phyloP scores from a whole-genome alignment of 495 filamentous ascomycete species.

The Mytilinidion resinicola region DNA sequence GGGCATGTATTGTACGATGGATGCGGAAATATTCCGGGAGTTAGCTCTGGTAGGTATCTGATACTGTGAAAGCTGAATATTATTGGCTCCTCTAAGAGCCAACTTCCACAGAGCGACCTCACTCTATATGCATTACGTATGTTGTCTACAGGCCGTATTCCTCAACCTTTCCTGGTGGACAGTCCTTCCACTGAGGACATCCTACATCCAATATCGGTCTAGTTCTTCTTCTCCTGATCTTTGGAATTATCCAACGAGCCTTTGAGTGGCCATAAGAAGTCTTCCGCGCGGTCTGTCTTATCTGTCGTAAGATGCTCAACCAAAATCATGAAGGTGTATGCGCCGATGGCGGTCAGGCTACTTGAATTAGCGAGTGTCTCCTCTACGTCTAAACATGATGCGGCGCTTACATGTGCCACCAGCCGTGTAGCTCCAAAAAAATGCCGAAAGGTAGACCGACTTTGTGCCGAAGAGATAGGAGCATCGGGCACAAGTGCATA shows the following conservation, averaged over 20 bases:
- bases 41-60: no score
- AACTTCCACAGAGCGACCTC: no score
- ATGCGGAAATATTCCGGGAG: no score
- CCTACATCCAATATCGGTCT: background rate
- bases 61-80: no score
- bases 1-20: no score
- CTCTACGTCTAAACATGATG: no score
- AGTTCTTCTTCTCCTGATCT: slow-evolving; percentile 1
- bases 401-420: slow-evolving; percentile 30
- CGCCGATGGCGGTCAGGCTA: slow-evolving; percentile 47
- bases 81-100: no score
- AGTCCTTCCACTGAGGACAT: no score
- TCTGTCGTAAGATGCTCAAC: slow-evolving; percentile 29
- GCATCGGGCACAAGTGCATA: slow-evolving; percentile 36
- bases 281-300: slow-evolving; percentile 18
- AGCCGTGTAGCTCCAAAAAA: slow-evolving; percentile 53
- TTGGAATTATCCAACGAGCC: slow-evolving; percentile 17
- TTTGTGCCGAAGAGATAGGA: slow-evolving; percentile 33
- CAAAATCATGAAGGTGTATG: slow-evolving; percentile 34
- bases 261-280: slow-evolving; percentile 22
- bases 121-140: no score
- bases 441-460: slow-evolving; percentile 50
- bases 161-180: no score
- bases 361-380: slow-evolving; percentile 17
- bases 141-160: no score